Conservation (phyloP, 176 grass and related monocot species). For the Avena atlantica region DNA sequence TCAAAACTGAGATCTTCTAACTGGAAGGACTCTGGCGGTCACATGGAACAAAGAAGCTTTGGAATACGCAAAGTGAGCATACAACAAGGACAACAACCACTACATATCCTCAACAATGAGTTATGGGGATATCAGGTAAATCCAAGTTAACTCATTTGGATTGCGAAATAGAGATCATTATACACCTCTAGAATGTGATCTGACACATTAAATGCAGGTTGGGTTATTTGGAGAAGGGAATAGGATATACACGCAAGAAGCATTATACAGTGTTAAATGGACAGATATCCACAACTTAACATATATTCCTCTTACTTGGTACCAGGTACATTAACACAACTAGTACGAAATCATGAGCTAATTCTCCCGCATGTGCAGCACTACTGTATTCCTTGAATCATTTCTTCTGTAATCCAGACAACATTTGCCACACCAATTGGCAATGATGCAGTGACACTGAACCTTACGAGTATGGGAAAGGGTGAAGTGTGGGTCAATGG, state of each 20-base stretch:
- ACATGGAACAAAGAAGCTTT: conserved; percentile 73
- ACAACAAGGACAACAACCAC: conserved; percentile 38
- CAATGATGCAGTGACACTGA: conserved; percentile 64
- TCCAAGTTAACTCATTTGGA: conserved; percentile 19
- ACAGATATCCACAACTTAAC: conserved; percentile 46
- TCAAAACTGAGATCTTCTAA: conserved; percentile 28
- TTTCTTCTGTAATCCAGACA: conserved; percentile 56
- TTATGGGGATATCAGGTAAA: conserved; percentile 81
- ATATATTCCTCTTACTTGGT: conserved; percentile 68
- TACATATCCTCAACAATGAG: conserved; percentile 55
- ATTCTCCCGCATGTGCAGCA: background rate
- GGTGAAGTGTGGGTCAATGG: conserved; percentile 90
- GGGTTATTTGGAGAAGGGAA: conserved; percentile 69
- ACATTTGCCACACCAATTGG: conserved; percentile 70
- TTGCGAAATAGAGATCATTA: background rate
- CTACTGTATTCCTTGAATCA: background rate
- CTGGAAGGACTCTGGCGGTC: conserved; percentile 68
- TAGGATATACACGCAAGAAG: conserved; percentile 55
- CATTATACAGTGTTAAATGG: conserved; percentile 58
- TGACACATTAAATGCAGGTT: conserved; percentile 59
- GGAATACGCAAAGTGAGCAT: conserved; percentile 66
- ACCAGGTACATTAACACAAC: conserved; percentile 60
- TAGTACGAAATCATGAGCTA: background rate
- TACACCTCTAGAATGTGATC: background rate
- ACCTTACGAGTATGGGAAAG: conserved; percentile 89